Base-by-base conservation (phyloP, 2,329 filamentous ascomycete species). In the Macrophomina pseudophaseolina region DNA sequence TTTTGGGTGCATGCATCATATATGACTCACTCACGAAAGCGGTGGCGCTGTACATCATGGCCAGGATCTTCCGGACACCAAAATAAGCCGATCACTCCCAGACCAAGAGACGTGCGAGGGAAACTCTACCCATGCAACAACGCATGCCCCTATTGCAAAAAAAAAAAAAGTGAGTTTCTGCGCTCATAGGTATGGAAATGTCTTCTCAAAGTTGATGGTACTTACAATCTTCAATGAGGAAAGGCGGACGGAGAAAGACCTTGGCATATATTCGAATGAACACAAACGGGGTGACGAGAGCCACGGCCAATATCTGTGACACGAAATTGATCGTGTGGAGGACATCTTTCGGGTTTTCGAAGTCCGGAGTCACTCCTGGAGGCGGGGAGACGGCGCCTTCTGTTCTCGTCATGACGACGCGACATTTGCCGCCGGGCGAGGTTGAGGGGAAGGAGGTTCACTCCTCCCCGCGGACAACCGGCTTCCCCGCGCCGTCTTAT, bases 141-240 rank as follows among this genome's bases (percentile, higher is more conserved):
- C 33, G 18, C 53, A 58, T 28, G 38, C 33, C 33, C 53, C 33
- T 40, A 42, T 28, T n/a, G 35, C 35, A 38, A 12, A 12, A n/a
- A n/a, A n/a, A n/a, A n/a, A n/a, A n/a, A n/a, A 38, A 38, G 35
- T 38, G 7, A 38, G 35, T 12, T 12, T 8, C 35, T 38, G 6
- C 35, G 11, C 11, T 8, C 11, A 8, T 12, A 38, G 1, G 4
- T 38, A 8, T 2, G 6, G 35, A 12, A 38, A 38, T 38, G 23
- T 2, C 23, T 23, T 23, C 23, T 4, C 35, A 38, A 38, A 8
- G 35, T 12, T 38, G 11, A 38, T 38, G 11, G 35, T 18, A 63
- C 68, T 63, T 48, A 69, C 68, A 69, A 51, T 69, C 68, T 48
- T 69, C 68, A 49, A 68, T 28, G 9, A 67, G 52, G 51, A 66